These are phyloP conservation scores for Microbotryum scabiosae DNA, from an alignment of 1,284 basidiomycete species.

Conservation along the genomic window DNA sequence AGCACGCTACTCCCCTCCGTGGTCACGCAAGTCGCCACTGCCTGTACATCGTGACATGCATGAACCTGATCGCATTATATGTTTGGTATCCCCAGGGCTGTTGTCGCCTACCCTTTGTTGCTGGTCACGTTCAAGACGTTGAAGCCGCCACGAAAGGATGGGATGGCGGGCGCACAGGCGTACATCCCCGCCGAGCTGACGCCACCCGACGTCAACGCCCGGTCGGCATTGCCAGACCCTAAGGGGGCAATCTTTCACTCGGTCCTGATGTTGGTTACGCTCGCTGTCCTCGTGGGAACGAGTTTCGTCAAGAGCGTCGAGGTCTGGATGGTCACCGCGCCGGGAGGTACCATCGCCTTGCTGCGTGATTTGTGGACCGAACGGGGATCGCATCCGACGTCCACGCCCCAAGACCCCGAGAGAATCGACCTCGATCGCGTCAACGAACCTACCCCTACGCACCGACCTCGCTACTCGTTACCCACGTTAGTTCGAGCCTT, in stretches of 20 bases:
- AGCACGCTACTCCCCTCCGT: conserved; percentile 40
- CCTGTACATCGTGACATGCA: conserved; percentile 21
- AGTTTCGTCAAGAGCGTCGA: conserved; percentile 48
- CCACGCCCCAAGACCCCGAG: conserved; percentile 12
- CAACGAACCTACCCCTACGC: not conserved
- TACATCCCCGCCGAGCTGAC: conserved; percentile 44
- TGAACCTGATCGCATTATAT: not conserved
- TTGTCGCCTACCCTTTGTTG: conserved; percentile 41
- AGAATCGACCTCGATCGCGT: conserved; percentile 16
- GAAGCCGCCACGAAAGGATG: not conserved
- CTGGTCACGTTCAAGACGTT: conserved; percentile 34
- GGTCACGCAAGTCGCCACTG: conserved; percentile 47
- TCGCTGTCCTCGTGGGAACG: conserved; percentile 53
- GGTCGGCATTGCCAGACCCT: conserved; percentile 47
- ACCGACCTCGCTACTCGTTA: conserved; percentile 11
- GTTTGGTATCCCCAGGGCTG: conserved; percentile 18
- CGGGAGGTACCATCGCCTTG: conserved; percentile 68
- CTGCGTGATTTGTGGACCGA: conserved; percentile 60
- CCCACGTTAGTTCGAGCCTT: conserved; percentile 27
- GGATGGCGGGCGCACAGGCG: conserved; percentile 7
- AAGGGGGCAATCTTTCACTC: conserved; percentile 48
- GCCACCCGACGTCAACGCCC: conserved; percentile 45
- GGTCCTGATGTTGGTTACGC: conserved; percentile 47
- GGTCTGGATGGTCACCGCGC: conserved; percentile 66
- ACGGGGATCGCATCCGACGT: conserved; percentile 33